Evolutionary conservation across 495 filamentous ascomycete species (phyloP).

Genomic region (Podospora pseudopauciseta): DNA sequence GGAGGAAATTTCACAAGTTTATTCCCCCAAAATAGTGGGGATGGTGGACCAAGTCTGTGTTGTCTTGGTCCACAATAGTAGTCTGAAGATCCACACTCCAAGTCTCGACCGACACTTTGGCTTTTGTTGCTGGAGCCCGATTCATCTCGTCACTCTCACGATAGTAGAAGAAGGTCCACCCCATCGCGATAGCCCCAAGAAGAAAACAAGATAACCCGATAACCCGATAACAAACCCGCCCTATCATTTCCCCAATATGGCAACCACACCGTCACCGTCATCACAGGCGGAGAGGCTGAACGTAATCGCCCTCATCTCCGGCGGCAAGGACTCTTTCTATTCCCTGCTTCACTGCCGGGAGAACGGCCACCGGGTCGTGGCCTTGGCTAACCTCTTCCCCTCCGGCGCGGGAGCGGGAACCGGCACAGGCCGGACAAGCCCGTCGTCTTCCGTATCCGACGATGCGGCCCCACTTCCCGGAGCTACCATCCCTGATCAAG

Average conservation of each 20-base stretch:
- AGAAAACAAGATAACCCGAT: background rate
- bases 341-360: constrained; percentile 83
- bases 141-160: background rate
- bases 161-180: background rate
- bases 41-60: background rate
- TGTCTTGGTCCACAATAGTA: background rate
- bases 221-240: background rate
- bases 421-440: constrained; percentile 5
- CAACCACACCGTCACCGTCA: background rate
- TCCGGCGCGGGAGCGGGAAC: constrained; percentile 14
- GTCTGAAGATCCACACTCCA: background rate
- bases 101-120: background rate
- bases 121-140: background rate
- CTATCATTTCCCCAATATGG: background rate
- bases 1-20: background rate
- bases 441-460: constrained; percentile 11
- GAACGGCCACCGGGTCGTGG: constrained; percentile 82
- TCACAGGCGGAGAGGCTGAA: constrained; percentile 51
- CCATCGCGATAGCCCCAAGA: background rate
- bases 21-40: background rate
- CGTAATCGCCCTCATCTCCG: constrained; percentile 90
- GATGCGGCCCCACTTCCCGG: constrained; percentile 19
- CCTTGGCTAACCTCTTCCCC: constrained; percentile 84
- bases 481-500: constrained; percentile 15
- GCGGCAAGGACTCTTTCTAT: constrained; percentile 95